A percentile compares a stretch with the other conserved stretches of the same genome.
phyloP scores from a whole-genome alignment of 805 yeast species.

The Pichia insulana region DNA sequence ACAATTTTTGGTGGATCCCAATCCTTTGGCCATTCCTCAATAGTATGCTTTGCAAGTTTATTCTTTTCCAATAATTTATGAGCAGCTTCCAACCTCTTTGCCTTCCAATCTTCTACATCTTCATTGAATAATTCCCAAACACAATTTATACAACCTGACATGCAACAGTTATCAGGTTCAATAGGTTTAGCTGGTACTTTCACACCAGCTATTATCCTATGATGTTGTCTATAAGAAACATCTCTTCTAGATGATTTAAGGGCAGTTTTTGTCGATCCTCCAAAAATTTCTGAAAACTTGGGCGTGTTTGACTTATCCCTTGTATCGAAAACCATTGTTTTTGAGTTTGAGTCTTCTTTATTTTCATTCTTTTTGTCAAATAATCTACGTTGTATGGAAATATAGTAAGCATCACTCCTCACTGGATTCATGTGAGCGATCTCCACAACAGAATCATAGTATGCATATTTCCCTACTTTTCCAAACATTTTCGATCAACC shows the following conservation, averaged over 20 bases:
- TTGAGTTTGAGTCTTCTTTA: slow-evolving; percentile 5
- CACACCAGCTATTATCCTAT: slow-evolving; percentile 49
- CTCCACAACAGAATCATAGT: slow-evolving; percentile 5
- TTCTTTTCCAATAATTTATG: slow-evolving; percentile 29
- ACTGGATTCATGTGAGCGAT: slow-evolving; percentile 8
- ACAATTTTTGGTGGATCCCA: slow-evolving; percentile 44
- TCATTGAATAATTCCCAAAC: slow-evolving; percentile 93
- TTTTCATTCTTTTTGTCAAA: slow-evolving; percentile 4
- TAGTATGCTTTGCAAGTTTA: slow-evolving; percentile 28
- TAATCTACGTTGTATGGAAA: slow-evolving; percentile 10
- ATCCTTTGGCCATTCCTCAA: slow-evolving; percentile 53
- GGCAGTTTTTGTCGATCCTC: slow-evolving; percentile 25
- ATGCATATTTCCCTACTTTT: slow-evolving; percentile 7
- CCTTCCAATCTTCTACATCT: slow-evolving; percentile 78
- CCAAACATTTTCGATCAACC: background rate
- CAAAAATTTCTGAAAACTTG: slow-evolving; percentile 23
- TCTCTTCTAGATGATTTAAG: slow-evolving; percentile 30
- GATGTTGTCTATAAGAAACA: slow-evolving; percentile 27
- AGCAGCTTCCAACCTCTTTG: slow-evolving; percentile 50
- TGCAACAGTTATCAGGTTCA: slow-evolving; percentile 94
- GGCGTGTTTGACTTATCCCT: slow-evolving; percentile 13
- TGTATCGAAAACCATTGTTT: slow-evolving; percentile 21
- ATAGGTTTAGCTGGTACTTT: slow-evolving; percentile 73
- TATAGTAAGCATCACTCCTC: slow-evolving; percentile 8
- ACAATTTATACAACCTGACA: slow-evolving; percentile 95